phyloP scores from a whole-genome alignment of 306 rosid genomes.

The Biancaea sappan region DNA sequence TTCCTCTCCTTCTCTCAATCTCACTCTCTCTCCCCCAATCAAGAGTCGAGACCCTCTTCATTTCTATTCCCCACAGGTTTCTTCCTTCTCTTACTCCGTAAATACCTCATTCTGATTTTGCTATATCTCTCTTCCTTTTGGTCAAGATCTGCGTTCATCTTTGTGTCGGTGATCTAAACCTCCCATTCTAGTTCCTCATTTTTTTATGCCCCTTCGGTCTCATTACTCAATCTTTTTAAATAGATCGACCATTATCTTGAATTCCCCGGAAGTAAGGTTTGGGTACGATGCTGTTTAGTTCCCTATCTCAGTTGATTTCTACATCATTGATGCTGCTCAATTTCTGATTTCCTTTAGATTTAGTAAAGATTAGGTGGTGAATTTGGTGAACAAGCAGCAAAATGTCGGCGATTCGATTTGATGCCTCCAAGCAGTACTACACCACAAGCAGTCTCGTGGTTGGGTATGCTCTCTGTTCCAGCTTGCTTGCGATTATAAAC shows the following conservation, averaged over 20 bases:
- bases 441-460: conserved; percentile 73
- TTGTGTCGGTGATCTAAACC: conserved; percentile 47
- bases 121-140: background rate
- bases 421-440: conserved; percentile 58
- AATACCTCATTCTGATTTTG: background rate
- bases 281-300: background rate
- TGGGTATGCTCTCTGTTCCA: conserved; percentile 90
- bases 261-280: conserved; percentile 33
- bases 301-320: conserved; percentile 12
- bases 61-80: background rate
- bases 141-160: conserved; percentile 7
- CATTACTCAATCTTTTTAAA: background rate
- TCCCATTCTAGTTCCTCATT: background rate
- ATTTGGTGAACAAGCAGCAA: conserved; percentile 13
- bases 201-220: background rate
- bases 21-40: background rate
- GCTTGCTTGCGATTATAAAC: conserved; percentile 92
- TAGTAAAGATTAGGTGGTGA: background rate
- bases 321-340: background rate
- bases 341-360: background rate
- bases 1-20: background rate
- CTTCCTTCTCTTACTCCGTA: background rate
- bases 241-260: conserved; percentile 28
- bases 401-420: conserved; percentile 63
- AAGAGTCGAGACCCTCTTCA: background rate